A percentile compares a stretch with the other conserved stretches of the same genome.
Evolutionary conservation across 345 rosid genomes (phyloP).

Genomic region (Lepidium sativum): DNA sequence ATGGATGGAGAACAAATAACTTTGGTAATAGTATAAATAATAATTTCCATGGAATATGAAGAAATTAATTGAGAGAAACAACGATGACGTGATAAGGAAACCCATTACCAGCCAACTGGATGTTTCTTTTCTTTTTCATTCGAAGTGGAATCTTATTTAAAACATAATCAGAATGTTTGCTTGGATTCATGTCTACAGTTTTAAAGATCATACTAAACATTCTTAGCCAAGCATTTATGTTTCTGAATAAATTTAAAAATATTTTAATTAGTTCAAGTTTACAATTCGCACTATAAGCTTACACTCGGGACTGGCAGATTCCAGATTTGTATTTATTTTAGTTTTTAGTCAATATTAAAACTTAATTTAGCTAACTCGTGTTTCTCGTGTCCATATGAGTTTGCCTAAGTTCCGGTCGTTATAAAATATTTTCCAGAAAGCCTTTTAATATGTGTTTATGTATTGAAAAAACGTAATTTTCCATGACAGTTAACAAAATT

Average conservation of each 20-base stretch:
- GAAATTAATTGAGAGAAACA: slow-evolving; percentile 1
- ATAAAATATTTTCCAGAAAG: too few species aligned
- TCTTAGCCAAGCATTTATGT: neutral
- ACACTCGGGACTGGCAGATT: neutral
- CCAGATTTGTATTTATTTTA: neutral
- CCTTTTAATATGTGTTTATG: too few species aligned
- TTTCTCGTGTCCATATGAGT: too few species aligned
- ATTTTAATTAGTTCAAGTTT: neutral
- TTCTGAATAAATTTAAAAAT: neutral
- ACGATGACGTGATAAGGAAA: slow-evolving; percentile 15
- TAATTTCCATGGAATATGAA: neutral
- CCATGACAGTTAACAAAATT: too few species aligned
- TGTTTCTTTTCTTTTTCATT: neutral
- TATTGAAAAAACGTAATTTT: too few species aligned
- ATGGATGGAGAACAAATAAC: neutral
- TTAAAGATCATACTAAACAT: neutral
- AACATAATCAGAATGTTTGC: neutral
- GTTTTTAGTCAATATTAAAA: neutral
- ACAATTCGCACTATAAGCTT: neutral
- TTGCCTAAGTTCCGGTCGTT: too few species aligned
- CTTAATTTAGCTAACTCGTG: neutral
- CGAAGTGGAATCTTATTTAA: slow-evolving; percentile 5
- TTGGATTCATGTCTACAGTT: neutral
- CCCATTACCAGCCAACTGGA: slow-evolving; percentile 15
- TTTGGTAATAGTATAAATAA: neutral